Conservation (phyloP, 164 flowering plant species). For the Buxus sempervirens region DNA sequence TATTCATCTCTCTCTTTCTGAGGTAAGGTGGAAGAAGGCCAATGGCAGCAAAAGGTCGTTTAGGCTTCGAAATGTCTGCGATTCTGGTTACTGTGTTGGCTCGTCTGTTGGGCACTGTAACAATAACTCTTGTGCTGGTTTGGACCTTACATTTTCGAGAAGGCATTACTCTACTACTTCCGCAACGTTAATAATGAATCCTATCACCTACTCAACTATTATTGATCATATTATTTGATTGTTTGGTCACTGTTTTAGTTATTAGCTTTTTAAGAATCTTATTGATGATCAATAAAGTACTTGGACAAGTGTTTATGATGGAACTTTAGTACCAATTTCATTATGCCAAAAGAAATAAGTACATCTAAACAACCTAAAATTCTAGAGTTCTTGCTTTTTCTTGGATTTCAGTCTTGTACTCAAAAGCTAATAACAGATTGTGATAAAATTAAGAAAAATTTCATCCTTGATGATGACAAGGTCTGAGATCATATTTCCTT, state of each 20-base stretch:
- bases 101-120: slow-evolving; percentile 42
- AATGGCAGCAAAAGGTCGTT: slow-evolving; percentile 31
- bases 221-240: neutral
- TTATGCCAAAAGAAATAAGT: too few species aligned
- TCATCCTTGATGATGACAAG: slow-evolving; percentile 2
- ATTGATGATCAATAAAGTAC: neutral
- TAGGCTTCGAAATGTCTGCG: slow-evolving; percentile 23
- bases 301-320: neutral
- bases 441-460: neutral
- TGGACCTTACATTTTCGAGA: slow-evolving; percentile 29
- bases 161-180: slow-evolving; percentile 33
- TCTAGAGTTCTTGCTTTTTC: too few species aligned
- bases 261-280: neutral
- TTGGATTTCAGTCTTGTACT: too few species aligned
- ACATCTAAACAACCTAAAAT: too few species aligned
- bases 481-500: slow-evolving; percentile 51
- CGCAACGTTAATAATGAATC: slow-evolving; percentile 18
- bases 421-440: too few species aligned
- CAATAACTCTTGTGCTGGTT: slow-evolving; percentile 45
- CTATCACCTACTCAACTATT: neutral
- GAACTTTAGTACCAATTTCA: too few species aligned
- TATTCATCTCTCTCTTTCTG: too few species aligned
- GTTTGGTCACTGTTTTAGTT: neutral
- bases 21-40: neutral
- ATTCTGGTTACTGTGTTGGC: slow-evolving; percentile 36